These are phyloP conservation scores for Marchantia paleacea DNA, from an alignment of 225 moss, liverwort and hornwort species.

Conservation along the genomic window DNA sequence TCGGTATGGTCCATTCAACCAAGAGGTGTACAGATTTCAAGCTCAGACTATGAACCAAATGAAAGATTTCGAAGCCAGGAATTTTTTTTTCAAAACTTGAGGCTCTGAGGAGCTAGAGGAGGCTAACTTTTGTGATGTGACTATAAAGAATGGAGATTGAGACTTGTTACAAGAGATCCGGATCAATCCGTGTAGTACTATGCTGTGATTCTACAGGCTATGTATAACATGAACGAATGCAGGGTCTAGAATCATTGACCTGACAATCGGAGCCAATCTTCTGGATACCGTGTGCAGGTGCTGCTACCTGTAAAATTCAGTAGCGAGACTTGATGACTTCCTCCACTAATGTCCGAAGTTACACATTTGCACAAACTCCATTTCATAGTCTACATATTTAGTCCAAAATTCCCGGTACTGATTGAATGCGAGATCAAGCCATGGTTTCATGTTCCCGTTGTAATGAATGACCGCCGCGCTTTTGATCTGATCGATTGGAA, in stretches of 20 bases:
- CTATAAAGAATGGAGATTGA: slow-evolving; percentile 36
- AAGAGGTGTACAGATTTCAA: not conserved
- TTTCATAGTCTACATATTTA: slow-evolving; percentile 71
- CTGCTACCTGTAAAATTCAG: slow-evolving; percentile 40
- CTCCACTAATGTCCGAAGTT: slow-evolving; percentile 43
- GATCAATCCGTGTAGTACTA: slow-evolving; percentile 10
- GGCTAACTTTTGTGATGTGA: slow-evolving; percentile 17
- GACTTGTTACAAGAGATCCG: slow-evolving; percentile 25
- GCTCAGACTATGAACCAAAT: slow-evolving; percentile 13
- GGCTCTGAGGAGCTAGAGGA: slow-evolving; percentile 4
- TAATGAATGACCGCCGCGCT: slow-evolving; percentile 78
- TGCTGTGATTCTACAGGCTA: slow-evolving; percentile 11
- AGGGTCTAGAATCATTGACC: slow-evolving; percentile 34
- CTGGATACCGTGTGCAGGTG: slow-evolving; percentile 37
- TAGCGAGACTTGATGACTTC: slow-evolving; percentile 22
- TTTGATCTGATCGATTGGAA: slow-evolving; percentile 53
- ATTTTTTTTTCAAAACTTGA: slow-evolving; percentile 8
- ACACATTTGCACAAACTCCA: slow-evolving; percentile 51
- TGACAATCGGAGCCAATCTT: slow-evolving; percentile 46
- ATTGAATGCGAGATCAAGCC: slow-evolving; percentile 80
- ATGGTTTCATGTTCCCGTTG: slow-evolving; percentile 91
- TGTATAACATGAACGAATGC: slow-evolving; percentile 23
- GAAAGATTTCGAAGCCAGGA: slow-evolving; percentile 10
- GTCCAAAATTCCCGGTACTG: slow-evolving; percentile 81
- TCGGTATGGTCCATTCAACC: slow-evolving; percentile 13